Evolutionary conservation across 2,329 filamentous ascomycete species (phyloP).

Genomic region (Pseudocercospora crystallina): DNA sequence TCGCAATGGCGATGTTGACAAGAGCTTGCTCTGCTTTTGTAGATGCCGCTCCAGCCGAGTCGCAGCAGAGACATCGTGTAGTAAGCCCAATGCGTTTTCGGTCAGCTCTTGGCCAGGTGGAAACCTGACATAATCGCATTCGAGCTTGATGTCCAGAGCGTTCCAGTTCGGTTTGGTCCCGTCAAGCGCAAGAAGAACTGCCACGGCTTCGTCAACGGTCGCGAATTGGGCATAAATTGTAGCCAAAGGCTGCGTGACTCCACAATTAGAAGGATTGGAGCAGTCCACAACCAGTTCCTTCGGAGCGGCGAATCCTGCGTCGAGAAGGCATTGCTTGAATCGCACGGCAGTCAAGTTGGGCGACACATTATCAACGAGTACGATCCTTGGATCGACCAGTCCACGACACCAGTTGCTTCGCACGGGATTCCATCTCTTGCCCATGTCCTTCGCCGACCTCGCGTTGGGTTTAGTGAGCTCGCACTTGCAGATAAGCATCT

Average conservation of each 20-base stretch:
- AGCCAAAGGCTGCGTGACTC: neutral
- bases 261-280: neutral
- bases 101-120: constrained; percentile 8
- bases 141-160: constrained; percentile 3
- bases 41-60: neutral
- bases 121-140: constrained; percentile 18
- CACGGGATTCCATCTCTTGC: constrained; percentile 18
- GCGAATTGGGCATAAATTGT: constrained; percentile 17
- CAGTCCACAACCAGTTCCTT: constrained; percentile 5
- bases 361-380: constrained; percentile 14
- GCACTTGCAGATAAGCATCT: constrained; percentile 19
- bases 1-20: too few species aligned
- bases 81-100: too few species aligned
- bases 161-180: constrained; percentile 19
- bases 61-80: neutral
- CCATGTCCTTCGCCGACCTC: neutral
- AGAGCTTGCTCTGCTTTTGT: neutral
- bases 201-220: constrained; percentile 11
- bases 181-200: constrained; percentile 13
- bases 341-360: neutral
- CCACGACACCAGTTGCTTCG: constrained; percentile 15
- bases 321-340: constrained; percentile 7
- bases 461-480: constrained; percentile 6
- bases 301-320: constrained; percentile 8
- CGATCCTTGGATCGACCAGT: constrained; percentile 12